Evolutionary conservation across 495 filamentous ascomycete species (phyloP), one percentile per base, ranked within the genome.

Genomic region (Amniculicola lignicola): DNA sequence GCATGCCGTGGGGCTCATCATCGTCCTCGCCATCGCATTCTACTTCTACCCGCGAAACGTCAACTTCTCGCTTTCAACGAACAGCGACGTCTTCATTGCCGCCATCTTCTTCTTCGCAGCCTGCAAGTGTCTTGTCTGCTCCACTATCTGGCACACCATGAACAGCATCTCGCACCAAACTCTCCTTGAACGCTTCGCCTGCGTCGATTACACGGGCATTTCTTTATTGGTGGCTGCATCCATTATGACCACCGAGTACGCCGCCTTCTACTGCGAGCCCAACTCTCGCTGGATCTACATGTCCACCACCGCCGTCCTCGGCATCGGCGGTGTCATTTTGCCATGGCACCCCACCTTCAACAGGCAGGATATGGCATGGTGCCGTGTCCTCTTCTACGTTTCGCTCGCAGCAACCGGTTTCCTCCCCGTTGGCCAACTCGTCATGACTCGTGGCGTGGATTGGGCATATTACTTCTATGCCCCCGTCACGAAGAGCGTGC

Each of bases 331-430:
- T 23, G 87, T 91, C 57, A 90, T 97, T 47, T 77, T 99, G 3
- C 93, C 93, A 6, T 99, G 93, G 93, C 88, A 96, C 69, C 94
- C 93, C 1, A 86, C 80, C 11, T 99, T 99, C 75, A 99, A 99
- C 68, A 88, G 86, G 14, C 70, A 79, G 28, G 89, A 99, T 66
- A 90, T 96, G 85, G 82, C 86, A 16, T 96, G 94, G 88, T 79
- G 81, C 22, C 85, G 93, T 35, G 93, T 99, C 16, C 82, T 81
- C 37, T 99, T 99, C 75, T 99, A 92, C 65, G 83, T 94, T 33
- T 79, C 86, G 3, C 82, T 99, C 28, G 88, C 82, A 0, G 79
- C 87, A n/a, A 97, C 93, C 0, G 94, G 93, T 14, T 94, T 94
- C 63, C 75, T 95, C 22, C 93, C 94, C 1, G 79, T 95, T 35